Evolutionary conservation across 352 stramenopile species (phyloP).

Genomic region (Globisporangium echinulatum): DNA sequence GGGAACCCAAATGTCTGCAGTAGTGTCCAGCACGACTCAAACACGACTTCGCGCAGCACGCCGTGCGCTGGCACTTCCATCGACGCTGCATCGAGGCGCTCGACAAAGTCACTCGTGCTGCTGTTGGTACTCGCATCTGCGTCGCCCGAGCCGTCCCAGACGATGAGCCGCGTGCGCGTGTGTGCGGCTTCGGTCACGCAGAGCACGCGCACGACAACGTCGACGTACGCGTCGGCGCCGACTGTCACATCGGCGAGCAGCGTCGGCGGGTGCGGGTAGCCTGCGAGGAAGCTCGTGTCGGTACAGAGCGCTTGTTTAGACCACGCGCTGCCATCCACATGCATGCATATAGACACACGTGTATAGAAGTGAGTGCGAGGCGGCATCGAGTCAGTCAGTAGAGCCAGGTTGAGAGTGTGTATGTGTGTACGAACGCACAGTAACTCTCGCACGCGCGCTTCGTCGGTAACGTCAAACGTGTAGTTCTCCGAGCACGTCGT

Average conservation of each 20-base stretch:
- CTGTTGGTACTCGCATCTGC: conserved; percentile 2
- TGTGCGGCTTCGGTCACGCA: conserved; percentile 21
- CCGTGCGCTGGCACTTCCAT: conserved; percentile 25
- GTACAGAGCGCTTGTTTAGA: conserved; percentile 23
- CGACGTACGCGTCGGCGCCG: conserved; percentile 38
- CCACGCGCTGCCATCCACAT: conserved; percentile 33
- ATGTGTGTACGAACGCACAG: conserved; percentile 18
- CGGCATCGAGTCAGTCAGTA: neutral
- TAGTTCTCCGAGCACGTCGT: conserved; percentile 42
- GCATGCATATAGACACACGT: neutral
- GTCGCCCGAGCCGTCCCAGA: conserved; percentile 67
- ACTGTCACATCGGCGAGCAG: conserved; percentile 36
- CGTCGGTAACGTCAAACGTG: conserved; percentile 58
- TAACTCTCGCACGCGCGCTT: conserved; percentile 30
- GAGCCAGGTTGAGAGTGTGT: too few relatives aligned
- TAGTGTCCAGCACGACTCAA: conserved; percentile 63
- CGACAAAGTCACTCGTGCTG: conserved; percentile 2
- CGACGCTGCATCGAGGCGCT: conserved; percentile 14
- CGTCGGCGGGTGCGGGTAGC: conserved; percentile 33
- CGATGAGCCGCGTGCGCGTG: conserved; percentile 30
- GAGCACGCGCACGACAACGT: conserved; percentile 59
- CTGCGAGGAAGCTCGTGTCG: conserved; percentile 44
- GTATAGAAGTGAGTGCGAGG: neutral
- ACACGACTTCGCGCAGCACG: conserved; percentile 51
- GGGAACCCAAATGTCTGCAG: conserved; percentile 51